Conservation (phyloP, 2,329 filamentous ascomycete genomes). For the Sporothrix curviconia region DNA sequence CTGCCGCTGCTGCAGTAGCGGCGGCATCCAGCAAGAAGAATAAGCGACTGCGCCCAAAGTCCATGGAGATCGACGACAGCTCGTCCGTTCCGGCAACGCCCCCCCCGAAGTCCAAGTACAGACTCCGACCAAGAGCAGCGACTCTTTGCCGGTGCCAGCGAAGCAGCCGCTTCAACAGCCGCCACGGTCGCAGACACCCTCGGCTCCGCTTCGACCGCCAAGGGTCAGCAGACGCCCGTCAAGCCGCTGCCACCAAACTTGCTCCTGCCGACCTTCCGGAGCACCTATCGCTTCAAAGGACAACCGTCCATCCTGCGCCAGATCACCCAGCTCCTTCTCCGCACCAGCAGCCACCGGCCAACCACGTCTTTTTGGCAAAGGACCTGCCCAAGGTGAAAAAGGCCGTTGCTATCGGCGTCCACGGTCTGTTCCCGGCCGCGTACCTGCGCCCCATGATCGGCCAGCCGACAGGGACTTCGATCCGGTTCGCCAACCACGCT, state of each 20-base stretch:
- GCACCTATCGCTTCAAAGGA: constrained; percentile 60
- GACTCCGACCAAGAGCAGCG: neutral
- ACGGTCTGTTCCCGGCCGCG: constrained; percentile 85
- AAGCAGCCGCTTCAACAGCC: neutral
- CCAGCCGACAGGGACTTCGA: constrained; percentile 89
- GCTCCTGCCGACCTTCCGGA: constrained; percentile 61
- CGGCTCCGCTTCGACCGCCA: neutral
- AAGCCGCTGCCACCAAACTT: constrained; percentile 50
- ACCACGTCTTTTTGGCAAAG: constrained; percentile 66
- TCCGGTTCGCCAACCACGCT: constrained; percentile 83
- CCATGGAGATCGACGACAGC: constrained; percentile 40
- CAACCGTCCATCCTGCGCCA: constrained; percentile 66
- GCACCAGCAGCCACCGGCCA: constrained; percentile 50
- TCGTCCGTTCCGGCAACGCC: constrained; percentile 26
- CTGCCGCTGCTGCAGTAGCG: neutral
- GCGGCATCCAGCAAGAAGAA: constrained; percentile 31
- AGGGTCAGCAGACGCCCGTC: constrained; percentile 21
- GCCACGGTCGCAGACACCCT: neutral
- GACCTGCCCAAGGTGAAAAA: constrained; percentile 69
- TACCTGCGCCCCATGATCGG: constrained; percentile 86
- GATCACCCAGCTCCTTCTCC: constrained; percentile 51
- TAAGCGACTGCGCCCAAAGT: constrained; percentile 42
- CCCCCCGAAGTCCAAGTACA: neutral
- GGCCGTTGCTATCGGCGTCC: constrained; percentile 87
- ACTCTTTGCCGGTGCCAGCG: neutral